Base-by-base conservation (phyloP, 306 rosid species). In the Crotalaria pallida region DNA sequence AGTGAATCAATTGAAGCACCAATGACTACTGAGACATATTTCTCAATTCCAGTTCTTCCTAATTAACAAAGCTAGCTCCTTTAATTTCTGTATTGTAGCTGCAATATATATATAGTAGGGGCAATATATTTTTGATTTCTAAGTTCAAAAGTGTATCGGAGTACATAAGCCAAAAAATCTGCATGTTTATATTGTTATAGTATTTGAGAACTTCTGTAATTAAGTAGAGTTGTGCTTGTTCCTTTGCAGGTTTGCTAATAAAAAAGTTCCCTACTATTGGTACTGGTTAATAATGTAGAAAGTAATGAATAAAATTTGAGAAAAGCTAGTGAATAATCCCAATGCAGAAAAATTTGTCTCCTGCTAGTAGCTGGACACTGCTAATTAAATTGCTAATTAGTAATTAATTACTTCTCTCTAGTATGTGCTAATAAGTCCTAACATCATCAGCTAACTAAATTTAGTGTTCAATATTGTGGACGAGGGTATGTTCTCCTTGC, bases 21-120 rank as follows among this genome's bases (percentile, higher is more conserved):
- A 58, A 50, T 66, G 70, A 71, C 71, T 9, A 71, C 71, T 9
- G 88, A 83, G 49, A 50, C 89, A 41, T 85, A 88, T 77, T 88
- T 85, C 75, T 88, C 89, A 7, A 50, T 88, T 58, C 89, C 93
- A 12, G 83, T 79, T 58, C 60, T 80, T 65, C 82, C 86, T 44
- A 63, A 75, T 64, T 66, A 72, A 58, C 9, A 34, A 15, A 24
- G 22, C 24, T 10, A 62, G 16, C 38, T 58, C 6, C 74, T 56
- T n/a, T n/a, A n/a, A n/a, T n/a, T 17, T 55, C 2, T 18, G 17
- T 50, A 68, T 33, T 34, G 1, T 7, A 13, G 43, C 50, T 21
- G 1, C 51, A 34, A n/a, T 11, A 9, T 9, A 1, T 9, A 34
- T 36, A 38, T 10, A 74, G 10, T 18, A 15, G 33, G 24, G 22